Evolutionary conservation across 805 yeast genomes (phyloP).

Genomic region (Schizosaccharomyces lindneri): DNA sequence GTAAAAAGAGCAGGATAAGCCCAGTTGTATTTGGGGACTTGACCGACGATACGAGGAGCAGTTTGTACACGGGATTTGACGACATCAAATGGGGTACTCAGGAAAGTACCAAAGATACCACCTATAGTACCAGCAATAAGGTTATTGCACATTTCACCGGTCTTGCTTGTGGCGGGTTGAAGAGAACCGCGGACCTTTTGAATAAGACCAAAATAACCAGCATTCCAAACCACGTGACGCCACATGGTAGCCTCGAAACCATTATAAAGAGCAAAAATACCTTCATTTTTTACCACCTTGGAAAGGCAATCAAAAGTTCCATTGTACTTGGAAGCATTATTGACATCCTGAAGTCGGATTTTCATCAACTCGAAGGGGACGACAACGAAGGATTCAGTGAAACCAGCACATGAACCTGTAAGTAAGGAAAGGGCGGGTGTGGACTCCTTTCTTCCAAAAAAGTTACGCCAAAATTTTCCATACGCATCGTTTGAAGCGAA

Average conservation of each 20-base stretch:
- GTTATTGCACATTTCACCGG: slow-evolving; percentile 65
- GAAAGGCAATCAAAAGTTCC: slow-evolving; percentile 66
- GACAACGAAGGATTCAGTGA: slow-evolving; percentile 84
- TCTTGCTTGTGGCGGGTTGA: slow-evolving; percentile 48
- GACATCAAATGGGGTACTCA: slow-evolving; percentile 87
- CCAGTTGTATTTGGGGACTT: slow-evolving; percentile 76
- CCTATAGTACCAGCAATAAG: slow-evolving; percentile 84
- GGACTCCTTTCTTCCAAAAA: slow-evolving; percentile 43
- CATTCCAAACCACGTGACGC: slow-evolving; percentile 95
- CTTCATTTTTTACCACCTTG: slow-evolving; percentile 49
- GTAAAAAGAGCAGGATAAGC: slow-evolving; percentile 52
- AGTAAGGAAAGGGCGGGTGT: slow-evolving; percentile 65
- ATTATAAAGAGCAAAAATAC: slow-evolving; percentile 62
- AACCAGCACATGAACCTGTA: slow-evolving; percentile 97
- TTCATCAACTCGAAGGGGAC: slow-evolving; percentile 93
- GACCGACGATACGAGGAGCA: slow-evolving; percentile 40
- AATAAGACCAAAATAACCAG: slow-evolving; percentile 90
- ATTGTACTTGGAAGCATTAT: slow-evolving; percentile 36
- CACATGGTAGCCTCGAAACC: slow-evolving; percentile 93
- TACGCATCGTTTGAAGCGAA: slow-evolving; percentile 96
- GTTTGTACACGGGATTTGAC: slow-evolving; percentile 90
- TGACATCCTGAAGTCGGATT: slow-evolving; percentile 76
- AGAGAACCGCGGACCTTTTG: slow-evolving; percentile 58
- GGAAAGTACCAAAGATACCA: slow-evolving; percentile 85
- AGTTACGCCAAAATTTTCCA: slow-evolving; percentile 54